Percentiles rank a stretch among this genome's conserved stretches.
These are phyloP conservation scores for Citeromyces hawaiiensis DNA, from an alignment of 1,139 yeast genomes.

Conservation along the genomic window DNA sequence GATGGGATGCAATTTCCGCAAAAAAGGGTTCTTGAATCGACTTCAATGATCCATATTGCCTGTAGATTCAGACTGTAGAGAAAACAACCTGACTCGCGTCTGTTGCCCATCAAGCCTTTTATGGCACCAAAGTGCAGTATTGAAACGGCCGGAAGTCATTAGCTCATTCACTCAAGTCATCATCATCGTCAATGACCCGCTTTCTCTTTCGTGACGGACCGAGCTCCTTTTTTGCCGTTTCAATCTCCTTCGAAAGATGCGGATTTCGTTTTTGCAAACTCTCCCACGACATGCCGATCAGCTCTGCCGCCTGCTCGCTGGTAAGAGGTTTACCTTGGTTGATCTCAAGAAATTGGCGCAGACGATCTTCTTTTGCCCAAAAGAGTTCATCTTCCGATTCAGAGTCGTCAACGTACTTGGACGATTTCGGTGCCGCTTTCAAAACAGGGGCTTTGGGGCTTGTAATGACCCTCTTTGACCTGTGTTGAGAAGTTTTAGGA, in stretches of 20 bases:
- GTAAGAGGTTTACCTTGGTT: conserved; percentile 13
- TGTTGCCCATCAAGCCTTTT: too few relatives aligned
- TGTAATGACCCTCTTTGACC: conserved; percentile 7
- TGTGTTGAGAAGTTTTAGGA: conserved; percentile 2
- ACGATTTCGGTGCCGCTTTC: conserved; percentile 15
- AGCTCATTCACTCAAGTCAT: not conserved
- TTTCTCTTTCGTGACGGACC: not conserved
- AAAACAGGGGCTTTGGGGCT: conserved; percentile 6
- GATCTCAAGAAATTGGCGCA: conserved; percentile 24
- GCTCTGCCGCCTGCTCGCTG: not conserved
- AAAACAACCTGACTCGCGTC: too few relatives aligned
- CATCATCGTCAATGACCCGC: conserved; percentile 4
- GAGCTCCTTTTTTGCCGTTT: not conserved
- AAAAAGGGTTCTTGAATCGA: too few relatives aligned
- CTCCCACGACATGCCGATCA: not conserved
- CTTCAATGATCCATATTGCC: too few relatives aligned
- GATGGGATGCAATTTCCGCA: not conserved
- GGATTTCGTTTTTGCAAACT: not conserved
- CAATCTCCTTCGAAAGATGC: not conserved
- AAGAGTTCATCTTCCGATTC: conserved; percentile 57
- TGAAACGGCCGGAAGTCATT: too few relatives aligned
- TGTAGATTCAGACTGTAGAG: too few relatives aligned
- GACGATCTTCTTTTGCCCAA: conserved; percentile 42
- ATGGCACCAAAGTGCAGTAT: too few relatives aligned
- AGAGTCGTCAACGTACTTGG: conserved; percentile 45